Evolutionary conservation across 2,329 filamentous ascomycete genomes (phyloP).

Genomic region (Claviceps pusilla): DNA sequence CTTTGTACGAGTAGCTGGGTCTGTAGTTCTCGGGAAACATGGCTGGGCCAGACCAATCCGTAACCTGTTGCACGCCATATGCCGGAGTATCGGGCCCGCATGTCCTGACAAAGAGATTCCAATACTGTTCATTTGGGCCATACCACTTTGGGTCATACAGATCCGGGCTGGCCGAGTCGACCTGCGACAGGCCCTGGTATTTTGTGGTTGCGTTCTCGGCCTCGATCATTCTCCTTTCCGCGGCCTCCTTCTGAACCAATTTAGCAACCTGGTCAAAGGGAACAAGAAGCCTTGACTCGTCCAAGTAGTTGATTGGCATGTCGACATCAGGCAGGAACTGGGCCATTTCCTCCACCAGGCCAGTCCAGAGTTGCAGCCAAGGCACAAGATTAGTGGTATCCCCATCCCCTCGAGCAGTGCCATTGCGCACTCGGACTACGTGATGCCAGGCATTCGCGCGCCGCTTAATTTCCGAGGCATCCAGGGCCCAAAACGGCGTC

Average conservation of each 20-base stretch:
- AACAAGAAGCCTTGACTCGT: constrained; percentile 48
- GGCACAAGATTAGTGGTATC: constrained; percentile 24
- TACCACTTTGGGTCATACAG: constrained; percentile 34
- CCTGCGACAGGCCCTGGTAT: constrained; percentile 24
- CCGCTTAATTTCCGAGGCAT: constrained; percentile 23
- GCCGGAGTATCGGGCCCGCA: constrained; percentile 35
- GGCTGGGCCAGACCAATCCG: constrained; percentile 19
- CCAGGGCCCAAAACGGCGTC: constrained; percentile 44
- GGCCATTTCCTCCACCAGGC: constrained; percentile 36
- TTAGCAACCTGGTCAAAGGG: constrained; percentile 40
- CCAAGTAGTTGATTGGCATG: constrained; percentile 50
- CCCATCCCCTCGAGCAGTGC: constrained; percentile 25
- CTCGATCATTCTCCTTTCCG: constrained; percentile 26
- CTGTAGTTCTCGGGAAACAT: constrained; percentile 20
- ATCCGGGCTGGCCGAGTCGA: constrained; percentile 20
- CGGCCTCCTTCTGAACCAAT: constrained; percentile 32
- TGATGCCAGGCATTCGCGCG: constrained; percentile 29
- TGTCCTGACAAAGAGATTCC: constrained; percentile 40
- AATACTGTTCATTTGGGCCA: constrained; percentile 34
- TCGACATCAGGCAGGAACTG: constrained; percentile 46
- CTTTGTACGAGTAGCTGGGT: constrained; percentile 25
- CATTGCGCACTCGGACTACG: constrained; percentile 33
- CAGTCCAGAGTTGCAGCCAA: constrained; percentile 33
- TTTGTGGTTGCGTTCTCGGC: constrained; percentile 27
- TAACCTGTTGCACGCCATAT: constrained; percentile 21